phyloP scores from a whole-genome alignment of 2,329 filamentous ascomycete genomes.

The Aspergillus pseudoviridinutans region DNA sequence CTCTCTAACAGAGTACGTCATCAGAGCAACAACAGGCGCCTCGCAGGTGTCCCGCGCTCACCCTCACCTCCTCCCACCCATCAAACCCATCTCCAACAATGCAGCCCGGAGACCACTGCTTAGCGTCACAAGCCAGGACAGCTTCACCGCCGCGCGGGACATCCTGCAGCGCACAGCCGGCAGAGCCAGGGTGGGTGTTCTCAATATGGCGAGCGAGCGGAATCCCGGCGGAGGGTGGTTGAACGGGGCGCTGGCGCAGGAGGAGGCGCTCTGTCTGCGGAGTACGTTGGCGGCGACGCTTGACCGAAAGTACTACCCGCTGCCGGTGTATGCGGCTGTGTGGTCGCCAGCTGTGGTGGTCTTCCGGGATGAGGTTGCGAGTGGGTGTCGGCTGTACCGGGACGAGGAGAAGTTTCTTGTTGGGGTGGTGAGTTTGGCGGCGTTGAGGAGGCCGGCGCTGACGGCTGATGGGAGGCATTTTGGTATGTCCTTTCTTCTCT shows the following conservation, averaged over 20 bases:
- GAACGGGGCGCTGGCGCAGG: conserved; percentile 57
- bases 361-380: conserved; percentile 43
- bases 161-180: conserved; percentile 18
- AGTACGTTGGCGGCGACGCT: conserved; percentile 31
- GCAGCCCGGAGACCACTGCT: conserved; percentile 1
- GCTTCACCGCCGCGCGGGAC: conserved; percentile 9
- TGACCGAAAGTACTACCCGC: conserved; percentile 44
- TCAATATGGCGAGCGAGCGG: conserved; percentile 57
- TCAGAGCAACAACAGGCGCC: neutral
- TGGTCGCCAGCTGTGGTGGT: conserved; percentile 55
- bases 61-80: neutral
- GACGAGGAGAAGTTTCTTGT: conserved; percentile 41
- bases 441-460: conserved; percentile 39
- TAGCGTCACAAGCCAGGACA: conserved; percentile 7
- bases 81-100: neutral
- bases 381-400: conserved; percentile 4
- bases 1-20: neutral
- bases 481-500: conserved; percentile 2
- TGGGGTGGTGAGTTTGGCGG: conserved; percentile 54
- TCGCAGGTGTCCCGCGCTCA: neutral
- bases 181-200: conserved; percentile 30
- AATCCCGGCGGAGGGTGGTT: conserved; percentile 58
- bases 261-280: conserved; percentile 60
- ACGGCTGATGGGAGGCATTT: conserved; percentile 8
- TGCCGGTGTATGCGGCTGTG: conserved; percentile 44